Conservation (phyloP, 2,329 filamentous ascomycete genomes). For the Fusarium concolor region DNA sequence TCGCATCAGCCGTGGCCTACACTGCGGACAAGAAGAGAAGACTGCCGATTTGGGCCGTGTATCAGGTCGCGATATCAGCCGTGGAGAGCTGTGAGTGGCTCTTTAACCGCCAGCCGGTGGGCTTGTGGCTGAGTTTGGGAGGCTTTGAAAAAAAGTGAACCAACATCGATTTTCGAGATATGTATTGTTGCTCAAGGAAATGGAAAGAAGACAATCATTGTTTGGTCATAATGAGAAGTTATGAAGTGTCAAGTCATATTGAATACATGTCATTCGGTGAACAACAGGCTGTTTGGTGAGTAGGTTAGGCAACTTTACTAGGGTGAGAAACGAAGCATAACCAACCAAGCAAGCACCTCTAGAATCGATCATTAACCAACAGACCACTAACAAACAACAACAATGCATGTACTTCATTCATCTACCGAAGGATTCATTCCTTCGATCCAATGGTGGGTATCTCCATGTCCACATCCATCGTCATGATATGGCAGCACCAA, state of each 20-base stretch:
- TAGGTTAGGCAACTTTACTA: not conserved
- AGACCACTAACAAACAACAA: not conserved
- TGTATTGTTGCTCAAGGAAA: not conserved
- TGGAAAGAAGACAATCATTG: not conserved
- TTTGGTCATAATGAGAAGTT: not conserved
- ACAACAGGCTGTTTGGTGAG: not conserved
- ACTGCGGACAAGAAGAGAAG: slow-evolving; percentile 16
- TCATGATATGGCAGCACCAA: slow-evolving; percentile 9
- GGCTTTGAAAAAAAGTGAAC: slow-evolving; percentile 39
- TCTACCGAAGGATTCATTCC: slow-evolving; percentile 25
- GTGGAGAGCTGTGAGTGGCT: slow-evolving; percentile 39
- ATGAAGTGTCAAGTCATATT: not conserved
- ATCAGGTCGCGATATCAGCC: slow-evolving; percentile 29
- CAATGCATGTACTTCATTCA: slow-evolving; percentile 11
- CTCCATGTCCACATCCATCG: slow-evolving; percentile 6
- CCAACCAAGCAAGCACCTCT: not conserved
- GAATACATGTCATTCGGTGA: not conserved
- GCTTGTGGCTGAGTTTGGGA: slow-evolving; percentile 40
- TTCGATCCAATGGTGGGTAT: slow-evolving; percentile 11
- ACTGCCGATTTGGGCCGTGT: slow-evolving; percentile 11
- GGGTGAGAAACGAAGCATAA: not conserved
- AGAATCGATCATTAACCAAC: not conserved
- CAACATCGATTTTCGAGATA: slow-evolving; percentile 16
- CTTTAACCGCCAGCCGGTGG: slow-evolving; percentile 35
- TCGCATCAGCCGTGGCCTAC: slow-evolving; percentile 25